These are phyloP conservation scores for Exophiala xenobiotica DNA, from an alignment of 2,329 filamentous ascomycete species.

Conservation along the genomic window DNA sequence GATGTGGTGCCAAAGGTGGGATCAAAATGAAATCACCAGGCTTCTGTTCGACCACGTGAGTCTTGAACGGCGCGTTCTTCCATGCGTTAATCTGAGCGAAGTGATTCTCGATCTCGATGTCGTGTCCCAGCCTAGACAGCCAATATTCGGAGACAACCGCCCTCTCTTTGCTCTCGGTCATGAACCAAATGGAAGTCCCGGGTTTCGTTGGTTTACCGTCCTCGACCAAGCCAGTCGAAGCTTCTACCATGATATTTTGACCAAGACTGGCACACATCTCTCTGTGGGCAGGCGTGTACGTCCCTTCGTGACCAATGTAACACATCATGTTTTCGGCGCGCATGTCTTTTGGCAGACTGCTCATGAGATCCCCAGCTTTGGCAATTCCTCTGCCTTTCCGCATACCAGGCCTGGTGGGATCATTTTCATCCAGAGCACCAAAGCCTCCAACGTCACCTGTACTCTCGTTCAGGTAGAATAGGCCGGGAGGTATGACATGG, in stretches of 20 bases:
- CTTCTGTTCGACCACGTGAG: conserved; percentile 88
- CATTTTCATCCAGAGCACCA: conserved; percentile 52
- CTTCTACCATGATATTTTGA: conserved; percentile 98
- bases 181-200: conserved; percentile 96
- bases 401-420: conserved; percentile 43
- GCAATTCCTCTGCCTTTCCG: conserved; percentile 60
- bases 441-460: conserved; percentile 59
- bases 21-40: conserved; percentile 91
- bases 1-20: conserved; percentile 88
- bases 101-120: conserved; percentile 95
- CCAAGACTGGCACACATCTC: conserved; percentile 97
- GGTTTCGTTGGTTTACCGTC: conserved; percentile 70
- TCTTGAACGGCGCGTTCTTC: conserved; percentile 90
- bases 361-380: conserved; percentile 89
- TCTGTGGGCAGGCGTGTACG: conserved; percentile 89
- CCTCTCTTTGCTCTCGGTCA: conserved; percentile 94
- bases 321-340: conserved; percentile 97
- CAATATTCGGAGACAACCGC: conserved; percentile 92
- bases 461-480: conserved; percentile 88
- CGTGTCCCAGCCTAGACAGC: conserved; percentile 86
- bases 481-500: conserved; percentile 72
- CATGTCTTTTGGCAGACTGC: conserved; percentile 80
- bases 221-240: conserved; percentile 64
- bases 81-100: conserved; percentile 95
- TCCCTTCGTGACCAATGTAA: conserved; percentile 96